Conservation (phyloP, 495 filamentous ascomycete species). For the Massariosphaeria phaeospora region DNA sequence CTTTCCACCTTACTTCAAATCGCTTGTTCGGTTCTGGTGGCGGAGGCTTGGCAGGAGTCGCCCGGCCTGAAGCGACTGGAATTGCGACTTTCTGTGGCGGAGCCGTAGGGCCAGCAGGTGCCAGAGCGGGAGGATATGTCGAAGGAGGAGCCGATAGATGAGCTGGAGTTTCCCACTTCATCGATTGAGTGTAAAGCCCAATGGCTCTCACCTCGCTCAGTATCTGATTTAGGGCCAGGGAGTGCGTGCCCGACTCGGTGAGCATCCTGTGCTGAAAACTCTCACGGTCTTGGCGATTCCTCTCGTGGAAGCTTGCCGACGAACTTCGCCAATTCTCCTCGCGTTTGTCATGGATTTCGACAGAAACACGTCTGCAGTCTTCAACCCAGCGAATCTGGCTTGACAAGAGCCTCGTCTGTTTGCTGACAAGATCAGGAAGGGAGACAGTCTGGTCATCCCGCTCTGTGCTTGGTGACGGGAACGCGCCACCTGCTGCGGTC, state of each 20-base stretch:
- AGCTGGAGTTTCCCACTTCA: conserved; percentile 32
- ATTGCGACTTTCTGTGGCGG: too few relatives aligned
- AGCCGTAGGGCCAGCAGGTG: conserved; percentile 14
- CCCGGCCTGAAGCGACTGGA: too few relatives aligned
- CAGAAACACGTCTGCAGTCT: conserved; percentile 33
- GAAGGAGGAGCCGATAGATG: conserved; percentile 4
- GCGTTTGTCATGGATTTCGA: conserved; percentile 29
- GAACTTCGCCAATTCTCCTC: conserved; percentile 39
- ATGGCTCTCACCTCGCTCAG: conserved; percentile 26
- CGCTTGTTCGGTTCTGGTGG: neutral
- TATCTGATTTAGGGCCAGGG: conserved; percentile 21
- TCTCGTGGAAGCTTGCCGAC: conserved; percentile 38
- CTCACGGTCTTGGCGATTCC: conserved; percentile 32
- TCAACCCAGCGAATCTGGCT: conserved; percentile 40
- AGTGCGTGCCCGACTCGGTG: conserved; percentile 29
- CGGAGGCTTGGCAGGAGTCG: too few relatives aligned
- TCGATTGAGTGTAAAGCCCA: conserved; percentile 6
- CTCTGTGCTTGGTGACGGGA: conserved; percentile 15
- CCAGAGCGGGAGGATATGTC: conserved; percentile 1
- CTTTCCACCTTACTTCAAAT: neutral
- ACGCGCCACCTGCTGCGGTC: conserved; percentile 2
- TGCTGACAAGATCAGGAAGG: conserved; percentile 8
- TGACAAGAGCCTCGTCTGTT: conserved; percentile 29
- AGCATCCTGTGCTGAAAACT: conserved; percentile 32
- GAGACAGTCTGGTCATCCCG: neutral